Evolutionary conservation across 768 basidiomycete species (phyloP).

Genomic region (Lactifluus volemus): DNA sequence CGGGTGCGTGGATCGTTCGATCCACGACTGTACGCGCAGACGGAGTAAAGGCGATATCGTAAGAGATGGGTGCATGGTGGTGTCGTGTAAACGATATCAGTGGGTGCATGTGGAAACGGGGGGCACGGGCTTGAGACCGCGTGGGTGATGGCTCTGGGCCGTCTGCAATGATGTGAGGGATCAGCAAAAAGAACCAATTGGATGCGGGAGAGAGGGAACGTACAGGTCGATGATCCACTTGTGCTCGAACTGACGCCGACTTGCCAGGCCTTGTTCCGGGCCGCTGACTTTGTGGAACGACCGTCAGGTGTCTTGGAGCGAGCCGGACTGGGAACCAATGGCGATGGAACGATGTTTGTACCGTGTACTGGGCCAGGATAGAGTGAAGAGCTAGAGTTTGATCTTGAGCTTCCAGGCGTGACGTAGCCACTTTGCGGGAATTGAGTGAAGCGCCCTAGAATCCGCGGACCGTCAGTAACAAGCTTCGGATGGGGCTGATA

Average conservation of each 20-base stretch:
- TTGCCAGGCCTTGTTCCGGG: constrained; percentile 41
- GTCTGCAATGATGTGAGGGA: neutral
- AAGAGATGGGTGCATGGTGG: constrained; percentile 53
- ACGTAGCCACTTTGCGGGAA: constrained; percentile 21
- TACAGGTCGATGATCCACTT: constrained; percentile 35
- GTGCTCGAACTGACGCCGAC: constrained; percentile 30
- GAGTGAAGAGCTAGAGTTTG: constrained; percentile 45
- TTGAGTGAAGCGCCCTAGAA: constrained; percentile 12
- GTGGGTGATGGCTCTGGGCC: constrained; percentile 17
- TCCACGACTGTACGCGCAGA: constrained; percentile 51
- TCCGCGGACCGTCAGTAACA: constrained; percentile 16
- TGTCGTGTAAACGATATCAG: constrained; percentile 47
- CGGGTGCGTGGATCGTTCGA: constrained; percentile 41
- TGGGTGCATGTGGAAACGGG: constrained; percentile 51
- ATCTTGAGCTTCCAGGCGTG: constrained; percentile 38
- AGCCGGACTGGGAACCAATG: constrained; percentile 13
- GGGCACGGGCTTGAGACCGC: constrained; percentile 26
- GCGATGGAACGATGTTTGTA: constrained; percentile 13
- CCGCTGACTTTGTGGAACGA: constrained; percentile 34
- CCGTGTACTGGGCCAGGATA: constrained; percentile 31
- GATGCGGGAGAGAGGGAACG: constrained; percentile 19
- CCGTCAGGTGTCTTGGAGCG: constrained; percentile 26
- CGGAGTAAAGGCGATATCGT: constrained; percentile 48
- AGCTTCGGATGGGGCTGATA: constrained; percentile 2
- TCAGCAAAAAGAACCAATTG: neutral